Evolutionary conservation across 176 grass and related monocot genomes (phyloP).

Genomic region (Rhynchospora breviuscula): DNA sequence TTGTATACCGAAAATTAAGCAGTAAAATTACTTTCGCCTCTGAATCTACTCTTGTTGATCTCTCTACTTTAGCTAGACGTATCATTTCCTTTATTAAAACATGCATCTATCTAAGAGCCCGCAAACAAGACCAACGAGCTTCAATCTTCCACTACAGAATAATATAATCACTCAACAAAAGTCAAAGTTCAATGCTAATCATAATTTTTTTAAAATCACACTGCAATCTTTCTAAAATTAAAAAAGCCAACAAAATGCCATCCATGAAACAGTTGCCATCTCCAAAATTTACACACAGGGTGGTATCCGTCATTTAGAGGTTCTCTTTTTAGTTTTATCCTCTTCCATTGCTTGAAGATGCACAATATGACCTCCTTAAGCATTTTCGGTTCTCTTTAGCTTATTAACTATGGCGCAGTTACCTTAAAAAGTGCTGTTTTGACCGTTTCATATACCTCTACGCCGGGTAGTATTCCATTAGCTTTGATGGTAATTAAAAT

Average conservation of each 20-base stretch:
- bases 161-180: neutral
- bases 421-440: conserved; percentile 37
- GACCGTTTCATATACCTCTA: conserved; percentile 33
- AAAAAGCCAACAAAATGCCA: neutral
- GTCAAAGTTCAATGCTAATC: neutral
- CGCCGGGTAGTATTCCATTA: neutral
- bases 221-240: neutral
- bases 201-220: neutral
- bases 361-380: conserved; percentile 40
- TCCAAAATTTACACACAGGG: neutral
- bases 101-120: neutral
- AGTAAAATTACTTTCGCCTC: no score
- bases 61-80: no score
- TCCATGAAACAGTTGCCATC: conserved; percentile 4
- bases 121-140: neutral
- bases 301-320: neutral
- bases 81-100: neutral
- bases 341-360: conserved; percentile 43
- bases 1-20: no score
- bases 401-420: neutral
- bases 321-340: neutral
- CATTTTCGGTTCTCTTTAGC: conserved; percentile 37
- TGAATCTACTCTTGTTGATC: no score
- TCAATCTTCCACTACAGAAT: neutral
- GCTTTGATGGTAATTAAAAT: neutral